Conservation (phyloP, 768 basidiomycete genomes). For the Auriscalpium microsporum region DNA sequence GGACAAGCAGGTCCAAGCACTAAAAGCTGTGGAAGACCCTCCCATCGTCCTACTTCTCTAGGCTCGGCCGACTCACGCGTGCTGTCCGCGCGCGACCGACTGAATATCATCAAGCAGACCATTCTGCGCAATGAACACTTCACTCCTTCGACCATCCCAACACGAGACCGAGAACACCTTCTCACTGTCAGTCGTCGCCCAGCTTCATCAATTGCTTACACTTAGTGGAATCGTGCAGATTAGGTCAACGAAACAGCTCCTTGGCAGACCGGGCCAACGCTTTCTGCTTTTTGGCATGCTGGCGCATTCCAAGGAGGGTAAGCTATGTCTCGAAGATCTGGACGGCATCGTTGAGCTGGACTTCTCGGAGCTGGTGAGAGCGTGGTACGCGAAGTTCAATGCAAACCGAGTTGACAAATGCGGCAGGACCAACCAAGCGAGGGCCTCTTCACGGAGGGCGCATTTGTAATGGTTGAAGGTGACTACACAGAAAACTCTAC, state of each 20-base stretch:
- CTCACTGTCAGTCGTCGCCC: constrained; percentile 57
- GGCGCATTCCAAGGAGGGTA: constrained; percentile 81
- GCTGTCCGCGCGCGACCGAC: constrained; percentile 69
- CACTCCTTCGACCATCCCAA: constrained; percentile 89
- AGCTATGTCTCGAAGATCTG: constrained; percentile 84
- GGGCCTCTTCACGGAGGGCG: constrained; percentile 94
- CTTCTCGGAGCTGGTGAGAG: constrained; percentile 72
- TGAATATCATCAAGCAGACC: constrained; percentile 88
- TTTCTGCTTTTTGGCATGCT: constrained; percentile 95
- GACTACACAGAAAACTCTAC: constrained; percentile 91
- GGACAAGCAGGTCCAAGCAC: neutral
- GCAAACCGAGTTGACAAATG: neutral
- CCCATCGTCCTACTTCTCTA: constrained; percentile 55
- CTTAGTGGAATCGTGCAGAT: constrained; percentile 40
- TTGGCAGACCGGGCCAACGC: constrained; percentile 82
- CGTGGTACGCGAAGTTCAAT: neutral
- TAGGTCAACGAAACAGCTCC: constrained; percentile 90
- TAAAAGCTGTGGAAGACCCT: constrained; percentile 31
- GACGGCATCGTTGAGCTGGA: constrained; percentile 89
- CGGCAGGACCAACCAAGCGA: constrained; percentile 80
- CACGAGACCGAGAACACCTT: constrained; percentile 76
- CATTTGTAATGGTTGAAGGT: constrained; percentile 90
- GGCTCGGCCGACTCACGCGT: constrained; percentile 81
- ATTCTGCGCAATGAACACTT: constrained; percentile 96
- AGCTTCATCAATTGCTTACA: neutral